Percentiles rank a stretch among this genome's conserved stretches.
Conservation (phyloP, 768 basidiomycete species). For the Leucosporidium creatinivorum region DNA sequence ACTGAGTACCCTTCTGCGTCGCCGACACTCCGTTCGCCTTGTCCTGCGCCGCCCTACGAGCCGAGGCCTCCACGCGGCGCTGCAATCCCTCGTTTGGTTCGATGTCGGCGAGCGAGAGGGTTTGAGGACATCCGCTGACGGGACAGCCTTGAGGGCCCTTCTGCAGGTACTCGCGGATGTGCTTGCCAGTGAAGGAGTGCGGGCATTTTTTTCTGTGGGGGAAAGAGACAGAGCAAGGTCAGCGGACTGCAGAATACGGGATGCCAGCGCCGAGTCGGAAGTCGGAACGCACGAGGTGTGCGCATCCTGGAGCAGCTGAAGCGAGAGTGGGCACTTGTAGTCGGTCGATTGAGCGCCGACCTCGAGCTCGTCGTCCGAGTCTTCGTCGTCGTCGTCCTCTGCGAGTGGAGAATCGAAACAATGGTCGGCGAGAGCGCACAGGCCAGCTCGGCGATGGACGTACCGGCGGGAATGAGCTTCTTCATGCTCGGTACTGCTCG, state of each 20-base stretch:
- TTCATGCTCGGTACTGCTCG: slow-evolving; percentile 68
- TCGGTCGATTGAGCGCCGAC: slow-evolving; percentile 76
- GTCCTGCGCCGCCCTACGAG: slow-evolving; percentile 50
- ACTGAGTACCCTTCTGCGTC: slow-evolving; percentile 24
- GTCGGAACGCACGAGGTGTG: slow-evolving; percentile 63
- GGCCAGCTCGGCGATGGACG: neutral
- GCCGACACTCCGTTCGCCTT: slow-evolving; percentile 35
- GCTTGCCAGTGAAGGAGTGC: slow-evolving; percentile 65
- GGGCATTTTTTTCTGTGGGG: slow-evolving; percentile 55
- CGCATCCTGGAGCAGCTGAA: slow-evolving; percentile 61
- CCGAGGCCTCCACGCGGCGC: slow-evolving; percentile 55
- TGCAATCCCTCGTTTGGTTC: slow-evolving; percentile 54
- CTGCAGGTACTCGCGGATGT: slow-evolving; percentile 24
- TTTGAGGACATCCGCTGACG: slow-evolving; percentile 61
- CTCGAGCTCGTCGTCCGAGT: slow-evolving; percentile 80
- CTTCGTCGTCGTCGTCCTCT: slow-evolving; percentile 76
- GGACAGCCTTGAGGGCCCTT: slow-evolving; percentile 50
- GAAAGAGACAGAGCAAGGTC: slow-evolving; percentile 3
- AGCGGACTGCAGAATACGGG: slow-evolving; percentile 8
- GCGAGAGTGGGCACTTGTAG: slow-evolving; percentile 74
- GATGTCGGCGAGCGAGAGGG: slow-evolving; percentile 51
- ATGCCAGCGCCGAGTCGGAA: too few relatives aligned
- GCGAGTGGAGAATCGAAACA: neutral
- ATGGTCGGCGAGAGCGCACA: neutral
- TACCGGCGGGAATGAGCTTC: slow-evolving; percentile 64